A percentile compares a stretch with the other conserved stretches of the same genome.
Evolutionary conservation across 768 basidiomycete species (phyloP).

Genomic region (Amanita jacksonii): DNA sequence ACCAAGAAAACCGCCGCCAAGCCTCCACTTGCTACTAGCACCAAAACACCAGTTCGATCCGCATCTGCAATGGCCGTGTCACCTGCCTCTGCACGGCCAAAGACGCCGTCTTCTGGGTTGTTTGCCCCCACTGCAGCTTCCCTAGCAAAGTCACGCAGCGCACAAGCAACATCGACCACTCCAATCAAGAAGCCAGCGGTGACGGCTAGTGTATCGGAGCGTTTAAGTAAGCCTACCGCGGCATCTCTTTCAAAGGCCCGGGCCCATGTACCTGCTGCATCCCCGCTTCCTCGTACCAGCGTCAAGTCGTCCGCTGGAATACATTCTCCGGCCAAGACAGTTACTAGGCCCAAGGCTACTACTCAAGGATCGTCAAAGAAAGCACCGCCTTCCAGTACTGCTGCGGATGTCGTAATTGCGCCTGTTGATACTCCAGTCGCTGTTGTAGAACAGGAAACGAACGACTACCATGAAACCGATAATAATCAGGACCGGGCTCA

Average conservation of each 20-base stretch:
- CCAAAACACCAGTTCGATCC: constrained; percentile 24
- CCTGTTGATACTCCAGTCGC: too few relatives aligned
- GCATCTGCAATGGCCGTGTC: constrained; percentile 25
- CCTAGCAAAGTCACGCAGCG: constrained; percentile 57
- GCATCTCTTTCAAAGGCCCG: constrained; percentile 61
- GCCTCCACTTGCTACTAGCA: constrained; percentile 16
- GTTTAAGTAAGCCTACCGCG: constrained; percentile 77
- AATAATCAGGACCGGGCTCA: constrained; percentile 7
- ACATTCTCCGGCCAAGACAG: constrained; percentile 19
- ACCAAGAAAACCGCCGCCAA: constrained; percentile 18
- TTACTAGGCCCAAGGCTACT: constrained; percentile 15
- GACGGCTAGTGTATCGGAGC: constrained; percentile 46
- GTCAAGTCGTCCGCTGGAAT: constrained; percentile 14
- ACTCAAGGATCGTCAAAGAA: constrained; percentile 15
- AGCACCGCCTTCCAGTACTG: constrained; percentile 15
- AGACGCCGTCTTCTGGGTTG: constrained; percentile 57
- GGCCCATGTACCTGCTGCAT: constrained; percentile 22
- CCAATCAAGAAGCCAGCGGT: constrained; percentile 44
- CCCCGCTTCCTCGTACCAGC: constrained; percentile 18
- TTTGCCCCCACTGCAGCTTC: constrained; percentile 82
- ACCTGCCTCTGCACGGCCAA: constrained; percentile 33
- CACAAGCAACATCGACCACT: constrained; percentile 28
- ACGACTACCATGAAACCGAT: neutral
- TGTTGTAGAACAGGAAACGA: too few relatives aligned
- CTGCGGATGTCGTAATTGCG: constrained; percentile 12